A percentile compares a stretch with the other conserved stretches of the same genome.
phyloP scores from a whole-genome alignment of 73 alveolate genomes.

The Symbiodinium pilosum region DNA sequence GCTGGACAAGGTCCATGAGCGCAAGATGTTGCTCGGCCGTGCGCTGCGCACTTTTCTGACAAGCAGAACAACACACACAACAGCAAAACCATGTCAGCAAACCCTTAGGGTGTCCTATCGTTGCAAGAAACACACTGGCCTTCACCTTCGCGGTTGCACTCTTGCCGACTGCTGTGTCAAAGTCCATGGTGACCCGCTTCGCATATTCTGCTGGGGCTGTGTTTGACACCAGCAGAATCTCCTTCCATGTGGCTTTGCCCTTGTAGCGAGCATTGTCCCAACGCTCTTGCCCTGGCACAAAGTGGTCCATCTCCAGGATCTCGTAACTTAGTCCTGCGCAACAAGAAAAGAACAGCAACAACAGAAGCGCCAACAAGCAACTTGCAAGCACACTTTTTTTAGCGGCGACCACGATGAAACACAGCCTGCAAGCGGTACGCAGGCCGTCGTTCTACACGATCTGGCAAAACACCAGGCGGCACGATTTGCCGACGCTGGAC shows the following conservation, averaged over 20 bases:
- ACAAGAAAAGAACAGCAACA: neutral
- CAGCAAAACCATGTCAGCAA: neutral
- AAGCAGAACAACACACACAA: too few relatives aligned
- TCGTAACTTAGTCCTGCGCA: constrained; percentile 23
- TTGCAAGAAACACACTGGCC: neutral
- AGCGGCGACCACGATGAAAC: neutral
- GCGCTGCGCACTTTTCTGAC: neutral
- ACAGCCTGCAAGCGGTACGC: neutral
- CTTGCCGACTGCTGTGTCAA: neutral
- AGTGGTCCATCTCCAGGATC: neutral
- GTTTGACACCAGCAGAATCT: neutral
- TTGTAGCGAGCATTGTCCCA: neutral
- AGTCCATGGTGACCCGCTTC: neutral
- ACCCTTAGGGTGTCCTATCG: neutral
- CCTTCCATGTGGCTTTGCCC: neutral
- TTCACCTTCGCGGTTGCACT: neutral
- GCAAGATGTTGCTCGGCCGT: neutral
- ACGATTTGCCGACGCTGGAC: neutral
- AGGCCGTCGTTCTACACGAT: neutral
- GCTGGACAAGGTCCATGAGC: neutral
- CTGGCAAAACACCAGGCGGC: neutral
- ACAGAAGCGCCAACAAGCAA: neutral
- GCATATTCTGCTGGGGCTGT: neutral
- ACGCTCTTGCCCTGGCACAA: neutral
- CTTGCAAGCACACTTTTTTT: neutral